These are phyloP conservation scores for Rhynchospora tenuis DNA, from an alignment of 176 grass and related monocot genomes.

Conservation along the genomic window DNA sequence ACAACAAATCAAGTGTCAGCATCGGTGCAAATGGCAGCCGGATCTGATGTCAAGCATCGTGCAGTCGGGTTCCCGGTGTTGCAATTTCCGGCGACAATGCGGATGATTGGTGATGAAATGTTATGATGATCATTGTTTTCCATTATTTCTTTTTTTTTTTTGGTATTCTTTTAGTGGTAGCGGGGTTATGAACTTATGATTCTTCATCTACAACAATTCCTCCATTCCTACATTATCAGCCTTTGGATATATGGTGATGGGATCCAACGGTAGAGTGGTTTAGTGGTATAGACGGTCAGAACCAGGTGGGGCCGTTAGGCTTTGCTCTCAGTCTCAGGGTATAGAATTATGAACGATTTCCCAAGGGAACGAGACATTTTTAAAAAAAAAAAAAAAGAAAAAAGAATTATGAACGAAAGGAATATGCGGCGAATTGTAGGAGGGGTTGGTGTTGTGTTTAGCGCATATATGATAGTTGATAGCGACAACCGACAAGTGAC, in stretches of 20 bases:
- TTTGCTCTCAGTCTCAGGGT: neutral
- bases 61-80: constrained; percentile 18
- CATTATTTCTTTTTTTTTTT: neutral
- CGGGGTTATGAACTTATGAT: neutral
- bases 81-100: neutral
- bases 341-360: constrained; percentile 4
- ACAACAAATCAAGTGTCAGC: constrained; percentile 29
- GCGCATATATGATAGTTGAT: neutral
- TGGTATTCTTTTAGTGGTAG: neutral
- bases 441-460: neutral
- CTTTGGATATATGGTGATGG: neutral
- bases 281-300: neutral
- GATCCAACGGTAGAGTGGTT: neutral
- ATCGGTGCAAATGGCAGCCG: neutral
- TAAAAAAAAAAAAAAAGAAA: too few relatives aligned
- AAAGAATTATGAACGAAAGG: too few relatives aligned
- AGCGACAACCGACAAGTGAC: neutral
- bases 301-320: neutral
- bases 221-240: neutral
- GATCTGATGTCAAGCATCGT: constrained; percentile 15
- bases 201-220: neutral
- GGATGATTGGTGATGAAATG: neutral
- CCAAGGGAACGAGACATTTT: too few relatives aligned
- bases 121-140: neutral
- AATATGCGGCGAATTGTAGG: constrained; percentile 20